These are phyloP conservation scores for Filosporella fistucella DNA, from an alignment of 495 filamentous ascomycete genomes.

Conservation along the genomic window DNA sequence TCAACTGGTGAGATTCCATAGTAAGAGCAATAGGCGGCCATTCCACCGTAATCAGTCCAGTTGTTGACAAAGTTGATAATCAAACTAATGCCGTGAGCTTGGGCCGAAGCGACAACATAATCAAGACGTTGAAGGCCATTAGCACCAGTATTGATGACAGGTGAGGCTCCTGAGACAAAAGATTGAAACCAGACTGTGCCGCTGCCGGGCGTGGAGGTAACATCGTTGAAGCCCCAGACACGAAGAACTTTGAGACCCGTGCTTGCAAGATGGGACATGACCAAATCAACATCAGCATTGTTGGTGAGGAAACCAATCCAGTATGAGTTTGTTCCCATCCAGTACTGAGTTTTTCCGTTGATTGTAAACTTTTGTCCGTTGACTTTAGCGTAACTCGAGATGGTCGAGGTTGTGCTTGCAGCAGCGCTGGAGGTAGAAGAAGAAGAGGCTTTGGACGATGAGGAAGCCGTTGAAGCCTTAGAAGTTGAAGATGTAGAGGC, in stretches of 20 bases:
- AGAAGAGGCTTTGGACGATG: not conserved
- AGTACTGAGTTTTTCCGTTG: slow-evolving; percentile 58
- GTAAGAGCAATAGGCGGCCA: slow-evolving; percentile 47
- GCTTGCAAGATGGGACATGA: slow-evolving; percentile 10
- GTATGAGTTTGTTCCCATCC: slow-evolving; percentile 52
- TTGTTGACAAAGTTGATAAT: slow-evolving; percentile 54
- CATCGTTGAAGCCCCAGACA: slow-evolving; percentile 58
- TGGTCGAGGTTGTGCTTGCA: not conserved
- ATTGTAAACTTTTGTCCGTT: slow-evolving; percentile 56
- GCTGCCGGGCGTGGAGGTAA: slow-evolving; percentile 18
- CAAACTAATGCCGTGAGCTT: slow-evolving; percentile 44
- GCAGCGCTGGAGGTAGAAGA: not conserved
- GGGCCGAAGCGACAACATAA: slow-evolving; percentile 45
- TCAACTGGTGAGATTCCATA: slow-evolving; percentile 17
- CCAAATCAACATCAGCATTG: slow-evolving; percentile 53
- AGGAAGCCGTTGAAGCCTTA: not conserved
- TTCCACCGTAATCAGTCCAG: slow-evolving; percentile 63
- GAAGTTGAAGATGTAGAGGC: not conserved
- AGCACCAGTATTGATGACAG: slow-evolving; percentile 30
- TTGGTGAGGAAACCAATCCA: slow-evolving; percentile 63
- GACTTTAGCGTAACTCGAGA: slow-evolving; percentile 17
- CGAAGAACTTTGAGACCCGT: slow-evolving; percentile 48
- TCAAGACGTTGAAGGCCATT: slow-evolving; percentile 62
- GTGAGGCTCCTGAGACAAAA: slow-evolving; percentile 1
- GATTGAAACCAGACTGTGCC: slow-evolving; percentile 2